These are phyloP conservation scores for Colletotrichum lupini DNA, from an alignment of 2,329 filamentous ascomycete species.

Conservation along the genomic window DNA sequence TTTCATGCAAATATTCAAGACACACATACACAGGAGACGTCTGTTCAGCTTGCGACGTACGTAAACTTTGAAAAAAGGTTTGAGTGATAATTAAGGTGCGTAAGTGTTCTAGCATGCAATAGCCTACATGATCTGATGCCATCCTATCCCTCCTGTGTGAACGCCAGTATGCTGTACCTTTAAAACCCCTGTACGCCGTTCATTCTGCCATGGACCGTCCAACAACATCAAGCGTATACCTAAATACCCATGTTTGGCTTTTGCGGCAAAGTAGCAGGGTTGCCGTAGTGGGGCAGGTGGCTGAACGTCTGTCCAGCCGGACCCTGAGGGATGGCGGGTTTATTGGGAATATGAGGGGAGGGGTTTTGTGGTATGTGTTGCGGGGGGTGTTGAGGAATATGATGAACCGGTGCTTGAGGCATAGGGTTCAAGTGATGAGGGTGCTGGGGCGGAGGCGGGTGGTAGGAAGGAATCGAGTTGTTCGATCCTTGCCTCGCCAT, in stretches of 20 bases:
- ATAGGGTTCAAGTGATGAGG: constrained; percentile 55
- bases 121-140: constrained; percentile 33
- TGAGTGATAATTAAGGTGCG: constrained; percentile 34
- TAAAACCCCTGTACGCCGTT: constrained; percentile 28
- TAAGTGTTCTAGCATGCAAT: constrained; percentile 35
- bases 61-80: constrained; percentile 9
- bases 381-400: constrained; percentile 49
- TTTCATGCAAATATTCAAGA: constrained; percentile 29
- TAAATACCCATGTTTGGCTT: constrained; percentile 60
- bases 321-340: constrained; percentile 56
- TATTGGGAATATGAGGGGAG: constrained; percentile 56
- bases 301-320: constrained; percentile 58
- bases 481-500: constrained; percentile 69
- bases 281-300: constrained; percentile 68
- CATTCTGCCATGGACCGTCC: constrained; percentile 32
- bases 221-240: constrained; percentile 27
- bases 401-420: constrained; percentile 42
- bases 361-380: constrained; percentile 57
- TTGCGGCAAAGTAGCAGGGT: constrained; percentile 69
- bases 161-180: constrained; percentile 34
- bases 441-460: constrained; percentile 47
- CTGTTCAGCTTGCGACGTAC: background rate
- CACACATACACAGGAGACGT: background rate
- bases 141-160: constrained; percentile 33
- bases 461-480: constrained; percentile 63